These are phyloP conservation scores for Phytopythium chamaehyphon DNA, from an alignment of 352 stramenopile genomes.

Conservation along the genomic window DNA sequence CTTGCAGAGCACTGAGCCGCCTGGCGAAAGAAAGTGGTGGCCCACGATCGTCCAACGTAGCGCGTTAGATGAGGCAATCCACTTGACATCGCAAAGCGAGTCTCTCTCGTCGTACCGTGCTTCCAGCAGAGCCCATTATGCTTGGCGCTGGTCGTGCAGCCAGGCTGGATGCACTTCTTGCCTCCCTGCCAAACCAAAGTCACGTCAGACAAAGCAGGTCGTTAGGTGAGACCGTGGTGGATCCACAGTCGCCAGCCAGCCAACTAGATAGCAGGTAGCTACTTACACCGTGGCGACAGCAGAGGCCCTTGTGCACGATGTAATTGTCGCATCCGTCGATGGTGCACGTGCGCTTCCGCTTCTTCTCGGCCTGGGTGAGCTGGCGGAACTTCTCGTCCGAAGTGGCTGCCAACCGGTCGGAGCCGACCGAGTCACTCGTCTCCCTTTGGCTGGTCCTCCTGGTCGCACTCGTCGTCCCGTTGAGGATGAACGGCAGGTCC, in stretches of 20 bases:
- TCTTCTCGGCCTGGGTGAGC: slow-evolving; percentile 32
- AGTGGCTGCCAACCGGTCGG: not conserved
- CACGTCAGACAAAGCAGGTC: no score
- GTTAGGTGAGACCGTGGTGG: not conserved
- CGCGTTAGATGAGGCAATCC: not conserved
- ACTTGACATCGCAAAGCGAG: not conserved
- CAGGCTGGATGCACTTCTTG: slow-evolving; percentile 38
- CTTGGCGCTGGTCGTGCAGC: slow-evolving; percentile 44
- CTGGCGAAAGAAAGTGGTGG: not conserved
- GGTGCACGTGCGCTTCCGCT: slow-evolving; percentile 27
- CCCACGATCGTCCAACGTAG: not conserved
- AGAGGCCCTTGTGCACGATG: slow-evolving; percentile 40
- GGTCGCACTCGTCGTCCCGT: slow-evolving; percentile 7
- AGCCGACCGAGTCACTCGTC: no score
- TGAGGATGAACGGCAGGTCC: slow-evolving; percentile 21
- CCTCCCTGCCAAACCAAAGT: slow-evolving; percentile 24
- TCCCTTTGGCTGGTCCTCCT: slow-evolving; percentile 2
- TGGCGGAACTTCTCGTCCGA: not conserved
- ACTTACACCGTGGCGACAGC: slow-evolving; percentile 31
- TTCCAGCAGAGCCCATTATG: slow-evolving; percentile 40
- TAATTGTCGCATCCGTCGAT: slow-evolving; percentile 41
- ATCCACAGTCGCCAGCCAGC: no score
- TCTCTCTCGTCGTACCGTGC: slow-evolving; percentile 17
- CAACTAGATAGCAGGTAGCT: no score
- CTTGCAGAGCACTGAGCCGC: slow-evolving; percentile 10